A percentile compares a stretch with the other conserved stretches of the same genome.
Conservation (phyloP, 805 yeast genomes). For the Teunomyces lycoperdinae region DNA sequence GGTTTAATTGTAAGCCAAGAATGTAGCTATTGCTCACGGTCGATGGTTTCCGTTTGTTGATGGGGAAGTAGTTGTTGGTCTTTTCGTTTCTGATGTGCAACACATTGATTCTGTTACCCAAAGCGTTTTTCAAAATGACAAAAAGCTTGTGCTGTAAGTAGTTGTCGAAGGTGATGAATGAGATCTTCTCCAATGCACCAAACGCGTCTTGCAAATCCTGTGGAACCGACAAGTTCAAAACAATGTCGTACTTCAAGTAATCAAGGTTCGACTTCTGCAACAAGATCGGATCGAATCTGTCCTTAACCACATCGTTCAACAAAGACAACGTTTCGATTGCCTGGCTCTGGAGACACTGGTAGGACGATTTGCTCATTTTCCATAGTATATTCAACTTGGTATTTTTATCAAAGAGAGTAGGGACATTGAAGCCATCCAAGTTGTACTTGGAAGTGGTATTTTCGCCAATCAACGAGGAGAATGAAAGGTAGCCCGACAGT, state of each 20-base stretch:
- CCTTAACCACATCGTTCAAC: constrained; percentile 76
- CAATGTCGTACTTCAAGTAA: constrained; percentile 64
- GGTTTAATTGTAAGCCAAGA: constrained; percentile 67
- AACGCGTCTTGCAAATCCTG: constrained; percentile 46
- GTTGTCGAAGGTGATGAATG: constrained; percentile 67
- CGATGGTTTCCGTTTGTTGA: constrained; percentile 54
- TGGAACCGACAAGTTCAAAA: constrained; percentile 51
- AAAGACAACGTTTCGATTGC: constrained; percentile 67
- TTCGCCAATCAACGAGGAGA: constrained; percentile 55
- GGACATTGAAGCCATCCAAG: constrained; percentile 61
- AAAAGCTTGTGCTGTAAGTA: constrained; percentile 61
- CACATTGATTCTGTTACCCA: constrained; percentile 48
- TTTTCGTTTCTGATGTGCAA: constrained; percentile 32
- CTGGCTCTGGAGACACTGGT: constrained; percentile 55
- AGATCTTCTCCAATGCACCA: constrained; percentile 69
- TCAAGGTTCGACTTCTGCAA: constrained; percentile 55
- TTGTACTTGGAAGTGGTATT: constrained; percentile 42
- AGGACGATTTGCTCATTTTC: constrained; percentile 73
- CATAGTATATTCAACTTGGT: constrained; percentile 77
- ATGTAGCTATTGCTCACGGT: constrained; percentile 31
- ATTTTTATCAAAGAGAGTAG: constrained; percentile 72
- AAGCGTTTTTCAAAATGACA: constrained; percentile 53
- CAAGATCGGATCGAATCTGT: constrained; percentile 78
- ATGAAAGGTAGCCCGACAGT: constrained; percentile 61
- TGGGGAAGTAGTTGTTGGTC: constrained; percentile 29